phyloP scores from a whole-genome alignment of 2,329 filamentous ascomycete species.

The Fusarium bactridioides region DNA sequence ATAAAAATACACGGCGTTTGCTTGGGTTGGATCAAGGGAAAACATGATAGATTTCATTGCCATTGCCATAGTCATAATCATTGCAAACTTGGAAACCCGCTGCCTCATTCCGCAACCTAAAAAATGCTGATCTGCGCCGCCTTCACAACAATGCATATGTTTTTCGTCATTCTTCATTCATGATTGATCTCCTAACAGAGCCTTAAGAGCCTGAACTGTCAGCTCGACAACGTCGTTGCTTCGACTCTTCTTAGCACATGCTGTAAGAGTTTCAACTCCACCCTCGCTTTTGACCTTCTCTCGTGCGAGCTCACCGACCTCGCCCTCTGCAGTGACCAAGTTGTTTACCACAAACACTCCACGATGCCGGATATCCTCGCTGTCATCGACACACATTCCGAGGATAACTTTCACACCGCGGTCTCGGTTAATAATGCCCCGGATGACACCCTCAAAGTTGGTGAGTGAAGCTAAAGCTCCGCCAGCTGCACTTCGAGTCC shows the following conservation, averaged over 20 bases:
- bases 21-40: not conserved
- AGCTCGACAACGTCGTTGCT: slow-evolving; percentile 75
- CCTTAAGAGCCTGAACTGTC: slow-evolving; percentile 77
- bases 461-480: slow-evolving; percentile 88
- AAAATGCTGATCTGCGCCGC: slow-evolving; percentile 4
- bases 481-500: slow-evolving; percentile 83
- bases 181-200: slow-evolving; percentile 58
- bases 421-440: slow-evolving; percentile 73
- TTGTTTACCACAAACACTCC: slow-evolving; percentile 81
- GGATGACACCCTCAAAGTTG: slow-evolving; percentile 76
- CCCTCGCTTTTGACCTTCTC: slow-evolving; percentile 67
- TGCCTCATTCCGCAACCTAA: slow-evolving; percentile 3
- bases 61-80: slow-evolving; percentile 27
- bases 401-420: slow-evolving; percentile 81
- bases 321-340: slow-evolving; percentile 71
- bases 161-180: slow-evolving; percentile 2
- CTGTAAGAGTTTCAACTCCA: slow-evolving; percentile 73
- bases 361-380: slow-evolving; percentile 72
- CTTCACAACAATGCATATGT: slow-evolving; percentile 6
- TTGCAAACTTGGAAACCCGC: slow-evolving; percentile 21
- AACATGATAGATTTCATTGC: slow-evolving; percentile 22
- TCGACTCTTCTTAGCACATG: slow-evolving; percentile 72
- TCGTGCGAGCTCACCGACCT: slow-evolving; percentile 67
- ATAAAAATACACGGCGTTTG: slow-evolving; percentile 16
- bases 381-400: slow-evolving; percentile 77